Evolutionary conservation across 148 eudicot genomes (phyloP), one percentile per base, ranked within the genome.

Genomic region (Suaeda aralocaspica): DNA sequence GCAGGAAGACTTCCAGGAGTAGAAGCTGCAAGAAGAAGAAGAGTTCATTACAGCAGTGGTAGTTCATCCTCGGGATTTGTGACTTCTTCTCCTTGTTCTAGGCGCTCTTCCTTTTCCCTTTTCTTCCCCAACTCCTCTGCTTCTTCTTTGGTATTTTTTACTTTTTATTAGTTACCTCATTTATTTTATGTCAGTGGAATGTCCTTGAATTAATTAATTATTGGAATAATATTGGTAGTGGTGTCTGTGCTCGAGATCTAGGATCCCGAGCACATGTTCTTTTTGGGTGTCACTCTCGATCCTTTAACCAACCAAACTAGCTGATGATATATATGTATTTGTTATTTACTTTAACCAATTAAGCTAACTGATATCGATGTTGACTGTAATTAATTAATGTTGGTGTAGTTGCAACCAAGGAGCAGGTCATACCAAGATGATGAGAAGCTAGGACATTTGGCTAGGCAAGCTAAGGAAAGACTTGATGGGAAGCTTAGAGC

Each of bases 1-100:
- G 88, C 92, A 70, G 92, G 92, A 53, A 84, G 72, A 88, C 79
- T 89, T 21, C 85, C 96, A 12, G 96, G 96, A 11, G 96, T 89
- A 10, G 92, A 89, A 84, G 74, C 80, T 56, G 96, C 96, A 6
- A 84, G 96, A 57, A 77, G 92, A 79, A 77, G 96, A 64, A 74
- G 92, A 55, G 61, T 80, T 57, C 86, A 82, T 78, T 79, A 36
- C 46, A 65, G 69, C 24, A 81, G 73, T 2, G 29, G 42, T 59
- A 16, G 33, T 15, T 76, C 73, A 12, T 42, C 49, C 25, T 33
- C 76, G 36, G 82, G 66, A 13, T n/a, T n/a, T n/a, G 48, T 3
- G 9, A 36, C 33, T 0, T 31, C 77, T 29, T 67, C 75, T 59
- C 67, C 75, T 2, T 66, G 71, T 6, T 64, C 80, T 5, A 64